phyloP scores from a whole-genome alignment of 139 green algal species.

The Mesotaenium endlicherianum region DNA sequence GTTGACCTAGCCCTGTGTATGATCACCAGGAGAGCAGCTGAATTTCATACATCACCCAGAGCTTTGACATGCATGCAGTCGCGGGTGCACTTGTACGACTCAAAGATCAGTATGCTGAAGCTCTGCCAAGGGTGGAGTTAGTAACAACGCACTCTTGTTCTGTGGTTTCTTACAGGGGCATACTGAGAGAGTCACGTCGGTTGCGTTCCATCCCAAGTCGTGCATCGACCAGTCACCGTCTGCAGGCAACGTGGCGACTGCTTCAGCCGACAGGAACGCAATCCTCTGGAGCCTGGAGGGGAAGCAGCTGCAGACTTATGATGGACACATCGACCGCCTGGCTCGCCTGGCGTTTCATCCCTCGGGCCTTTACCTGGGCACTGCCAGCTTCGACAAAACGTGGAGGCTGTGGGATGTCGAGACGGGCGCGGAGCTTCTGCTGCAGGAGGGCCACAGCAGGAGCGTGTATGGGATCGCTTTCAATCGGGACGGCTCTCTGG shows the following conservation, averaged over 20 bases:
- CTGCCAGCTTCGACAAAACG: slow-evolving; percentile 82
- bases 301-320: slow-evolving; percentile 62
- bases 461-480: slow-evolving; percentile 89
- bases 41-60: no score
- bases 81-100: no score
- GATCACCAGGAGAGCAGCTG: no score
- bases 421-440: slow-evolving; percentile 76
- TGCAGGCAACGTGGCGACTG: slow-evolving; percentile 54
- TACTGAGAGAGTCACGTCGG: slow-evolving; percentile 75
- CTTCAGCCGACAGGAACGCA: slow-evolving; percentile 68
- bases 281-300: slow-evolving; percentile 30
- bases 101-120: no score
- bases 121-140: no score
- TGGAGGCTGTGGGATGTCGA: slow-evolving; percentile 95
- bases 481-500: slow-evolving; percentile 61
- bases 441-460: slow-evolving; percentile 95
- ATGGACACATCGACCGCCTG: slow-evolving; percentile 57
- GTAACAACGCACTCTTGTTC: no score
- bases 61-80: no score
- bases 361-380: slow-evolving; percentile 73
- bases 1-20: no score
- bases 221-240: neutral
- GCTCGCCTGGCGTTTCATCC: slow-evolving; percentile 81
- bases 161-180: slow-evolving; percentile 58
- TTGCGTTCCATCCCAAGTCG: slow-evolving; percentile 81